phyloP scores from a whole-genome alignment of 2,329 filamentous ascomycete species.

The Fusarium subtropicale region DNA sequence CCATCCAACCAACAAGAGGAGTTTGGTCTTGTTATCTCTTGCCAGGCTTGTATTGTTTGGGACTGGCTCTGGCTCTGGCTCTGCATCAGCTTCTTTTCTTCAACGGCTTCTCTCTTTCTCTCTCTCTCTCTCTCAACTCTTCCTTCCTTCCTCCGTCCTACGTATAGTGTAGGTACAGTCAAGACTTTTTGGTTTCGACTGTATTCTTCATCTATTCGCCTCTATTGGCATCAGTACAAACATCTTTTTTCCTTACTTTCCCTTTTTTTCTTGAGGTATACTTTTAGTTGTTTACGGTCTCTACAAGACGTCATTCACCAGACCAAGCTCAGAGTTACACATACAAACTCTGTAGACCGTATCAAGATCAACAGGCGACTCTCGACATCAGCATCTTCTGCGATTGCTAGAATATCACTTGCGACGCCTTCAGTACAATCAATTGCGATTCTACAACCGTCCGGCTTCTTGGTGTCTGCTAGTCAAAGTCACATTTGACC shows the following conservation, averaged over 20 bases:
- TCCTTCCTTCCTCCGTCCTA: slow-evolving; percentile 15
- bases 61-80: background rate
- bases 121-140: slow-evolving; percentile 33
- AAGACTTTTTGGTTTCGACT: slow-evolving; percentile 8
- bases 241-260: background rate
- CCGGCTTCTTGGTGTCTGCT: slow-evolving; percentile 24
- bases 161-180: slow-evolving; percentile 11
- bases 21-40: slow-evolving; percentile 17
- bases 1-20: slow-evolving; percentile 23
- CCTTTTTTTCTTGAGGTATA: slow-evolving; percentile 10
- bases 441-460: slow-evolving; percentile 15
- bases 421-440: slow-evolving; percentile 1
- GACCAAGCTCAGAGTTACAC: background rate
- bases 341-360: slow-evolving; percentile 17
- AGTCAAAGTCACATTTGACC: slow-evolving; percentile 26
- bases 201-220: slow-evolving; percentile 9
- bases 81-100: slow-evolving; percentile 16
- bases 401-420: background rate
- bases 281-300: slow-evolving; percentile 27
- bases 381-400: slow-evolving; percentile 7
- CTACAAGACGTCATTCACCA: slow-evolving; percentile 22
- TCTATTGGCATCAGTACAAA: background rate
- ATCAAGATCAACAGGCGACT: slow-evolving; percentile 17
- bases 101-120: slow-evolving; percentile 27
- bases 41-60: slow-evolving; percentile 20